phyloP scores from a whole-genome alignment of 164 flowering plant species.

The Dillenia turbinata region DNA sequence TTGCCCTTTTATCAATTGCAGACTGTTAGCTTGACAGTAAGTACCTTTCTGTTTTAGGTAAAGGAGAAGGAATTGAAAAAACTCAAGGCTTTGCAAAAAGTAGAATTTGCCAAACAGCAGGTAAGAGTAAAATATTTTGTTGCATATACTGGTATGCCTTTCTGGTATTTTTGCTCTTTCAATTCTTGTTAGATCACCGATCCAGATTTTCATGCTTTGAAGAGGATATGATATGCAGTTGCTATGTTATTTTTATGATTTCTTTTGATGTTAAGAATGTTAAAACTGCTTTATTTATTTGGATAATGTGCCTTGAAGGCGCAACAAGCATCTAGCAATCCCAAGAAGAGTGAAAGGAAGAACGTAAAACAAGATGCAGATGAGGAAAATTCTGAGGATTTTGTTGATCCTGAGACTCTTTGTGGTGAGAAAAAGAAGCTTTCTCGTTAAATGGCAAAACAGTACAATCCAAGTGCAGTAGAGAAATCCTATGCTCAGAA shows the following conservation, averaged over 20 bases:
- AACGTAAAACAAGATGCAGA: conserved; percentile 40
- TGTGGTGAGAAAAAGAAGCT: conserved; percentile 79
- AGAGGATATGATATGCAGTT: background rate
- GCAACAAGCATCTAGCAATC: conserved; percentile 37
- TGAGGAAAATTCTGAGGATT: conserved; percentile 73
- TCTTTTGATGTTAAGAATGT: background rate
- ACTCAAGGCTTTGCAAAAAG: conserved; percentile 66
- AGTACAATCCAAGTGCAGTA: conserved; percentile 73
- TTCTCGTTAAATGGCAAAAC: conserved; percentile 81
- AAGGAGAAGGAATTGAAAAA: conserved; percentile 79
- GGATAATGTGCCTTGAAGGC: conserved; percentile 29
- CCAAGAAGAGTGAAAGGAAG: conserved; percentile 63
- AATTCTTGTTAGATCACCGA: too few species aligned
- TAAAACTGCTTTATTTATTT: background rate
- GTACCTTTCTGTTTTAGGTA: conserved; percentile 38
- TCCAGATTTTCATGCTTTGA: background rate
- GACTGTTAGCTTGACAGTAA: background rate
- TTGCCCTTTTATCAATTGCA: background rate
- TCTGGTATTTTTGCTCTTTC: background rate
- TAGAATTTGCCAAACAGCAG: conserved; percentile 61
- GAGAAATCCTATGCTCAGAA: conserved; percentile 68
- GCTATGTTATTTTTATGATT: background rate
- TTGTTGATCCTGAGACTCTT: conserved; percentile 73
- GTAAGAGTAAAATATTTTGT: conserved; percentile 16
- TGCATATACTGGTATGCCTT: background rate